phyloP scores from a whole-genome alignment of 2,329 filamentous ascomycete species.

The Zarea fungicola region DNA sequence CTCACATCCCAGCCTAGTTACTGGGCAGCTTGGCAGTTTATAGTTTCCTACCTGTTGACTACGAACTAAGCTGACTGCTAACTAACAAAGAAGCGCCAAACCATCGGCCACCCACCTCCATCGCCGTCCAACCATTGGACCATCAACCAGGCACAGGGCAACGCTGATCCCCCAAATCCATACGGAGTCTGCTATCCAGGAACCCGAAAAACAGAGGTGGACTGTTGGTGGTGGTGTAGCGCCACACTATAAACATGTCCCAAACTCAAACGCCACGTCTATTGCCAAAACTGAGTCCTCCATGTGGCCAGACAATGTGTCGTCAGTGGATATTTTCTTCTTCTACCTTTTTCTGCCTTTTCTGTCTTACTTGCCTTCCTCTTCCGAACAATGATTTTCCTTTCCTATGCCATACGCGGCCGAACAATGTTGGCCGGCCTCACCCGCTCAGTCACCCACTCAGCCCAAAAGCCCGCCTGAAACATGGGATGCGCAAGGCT shows the following conservation, averaged over 20 bases:
- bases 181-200: no score
- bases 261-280: constrained; percentile 5
- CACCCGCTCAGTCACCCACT: neutral
- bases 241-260: neutral
- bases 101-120: neutral
- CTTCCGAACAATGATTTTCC: neutral
- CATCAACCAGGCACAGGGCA: neutral
- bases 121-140: neutral
- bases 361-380: neutral
- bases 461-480: constrained; percentile 5
- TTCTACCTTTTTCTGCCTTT: neutral
- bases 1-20: no score
- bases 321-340: neutral
- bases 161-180: neutral
- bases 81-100: neutral
- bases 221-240: no score
- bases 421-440: no score
- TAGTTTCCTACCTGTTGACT: no score
- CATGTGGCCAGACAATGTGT: neutral
- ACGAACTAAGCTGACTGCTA: no score
- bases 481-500: neutral
- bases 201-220: neutral
- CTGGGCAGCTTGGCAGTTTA: no score
- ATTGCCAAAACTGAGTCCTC: neutral
- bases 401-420: neutral